Conservation (phyloP, 208 protist species). For the Wallacemonas sp. region DNA sequence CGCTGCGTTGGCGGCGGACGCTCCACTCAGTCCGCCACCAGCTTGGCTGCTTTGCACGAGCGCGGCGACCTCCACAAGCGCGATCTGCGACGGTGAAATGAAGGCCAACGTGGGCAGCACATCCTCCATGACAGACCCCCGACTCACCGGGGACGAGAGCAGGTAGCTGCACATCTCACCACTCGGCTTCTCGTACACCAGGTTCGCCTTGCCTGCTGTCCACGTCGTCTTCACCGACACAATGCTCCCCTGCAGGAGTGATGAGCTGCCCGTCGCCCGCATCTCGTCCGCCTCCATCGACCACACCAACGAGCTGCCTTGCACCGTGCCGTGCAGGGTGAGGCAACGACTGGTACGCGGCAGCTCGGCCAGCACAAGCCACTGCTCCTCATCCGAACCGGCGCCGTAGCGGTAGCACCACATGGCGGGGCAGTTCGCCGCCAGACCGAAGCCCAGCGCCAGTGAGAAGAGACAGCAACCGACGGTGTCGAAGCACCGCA, state of each 20-base stretch:
- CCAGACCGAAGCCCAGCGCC: conserved; percentile 46
- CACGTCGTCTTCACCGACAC: conserved; percentile 41
- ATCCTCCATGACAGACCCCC: conserved; percentile 4
- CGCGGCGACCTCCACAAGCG: conserved; percentile 34
- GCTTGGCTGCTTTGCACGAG: conserved; percentile 18
- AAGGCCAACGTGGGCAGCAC: conserved; percentile 43
- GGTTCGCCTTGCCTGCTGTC: conserved; percentile 35
- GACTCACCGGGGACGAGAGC: conserved; percentile 25
- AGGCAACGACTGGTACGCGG: conserved; percentile 15
- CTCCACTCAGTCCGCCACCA: neutral
- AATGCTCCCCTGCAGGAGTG: conserved; percentile 34
- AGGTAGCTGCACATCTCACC: conserved; percentile 54
- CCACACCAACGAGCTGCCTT: conserved; percentile 30
- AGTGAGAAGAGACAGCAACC: conserved; percentile 35
- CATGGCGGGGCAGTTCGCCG: conserved; percentile 14
- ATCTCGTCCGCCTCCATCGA: conserved; percentile 14
- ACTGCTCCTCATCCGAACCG: conserved; percentile 18
- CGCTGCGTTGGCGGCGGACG: neutral
- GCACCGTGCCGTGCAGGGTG: conserved; percentile 17
- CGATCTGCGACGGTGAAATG: conserved; percentile 32
- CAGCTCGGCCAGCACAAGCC: conserved; percentile 23
- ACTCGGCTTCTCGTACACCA: conserved; percentile 38
- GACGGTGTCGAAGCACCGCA: conserved; percentile 42
- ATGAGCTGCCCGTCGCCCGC: conserved; percentile 12
- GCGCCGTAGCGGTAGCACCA: conserved; percentile 46